Base-by-base conservation (phyloP, 495 filamentous ascomycete species). In the Bryoglossum gracile region DNA sequence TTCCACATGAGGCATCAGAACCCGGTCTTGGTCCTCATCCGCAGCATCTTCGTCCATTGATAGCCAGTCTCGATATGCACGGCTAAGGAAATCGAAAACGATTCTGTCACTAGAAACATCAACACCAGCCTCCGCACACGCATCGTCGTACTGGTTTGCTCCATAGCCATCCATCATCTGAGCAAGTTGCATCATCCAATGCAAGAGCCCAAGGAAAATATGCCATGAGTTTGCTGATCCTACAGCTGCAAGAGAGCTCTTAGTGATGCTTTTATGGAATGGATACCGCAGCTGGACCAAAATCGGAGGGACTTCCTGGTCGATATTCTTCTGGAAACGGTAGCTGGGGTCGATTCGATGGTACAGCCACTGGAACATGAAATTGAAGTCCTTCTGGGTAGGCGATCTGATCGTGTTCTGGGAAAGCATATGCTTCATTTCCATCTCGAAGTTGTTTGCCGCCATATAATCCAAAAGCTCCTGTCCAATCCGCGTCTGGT, bases 131-230 rank as follows among this genome's bases (percentile, higher is more conserved):
- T 95, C 89, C 9, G 67, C 49, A 57, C 89, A 94, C 0, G 89
- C 89, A 36, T 94, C 84, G 52, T 96, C 89, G 62, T 94, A 97
- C 36, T 82, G 78, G 26, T 87, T 80, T 18, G 66, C 52, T 2
- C 74, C 65, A 60, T 84, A 96, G 8, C 81, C 67, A 46, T 97
- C 88, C 66, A 95, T 81, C 80, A 94, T 94, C 44, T 84, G 77
- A 10, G 89, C 87, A 38, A 97, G 69, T 64, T 96, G 89, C 90
- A 99, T 94, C 80, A 99, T 84, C 92, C 92, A 99, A 65, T 99
- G 91, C 39, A 99, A 73, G 67, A 97, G 73, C 0, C 89, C 94
- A 19, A 99, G 70, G 61, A 97, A 95, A 0, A 86, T 87, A 22
- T 84, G 82, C 92, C 92, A 99, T 23, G 57, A 56, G 58, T 95